These are phyloP conservation scores for Lichtheimia ornata DNA, from an alignment of 371 early-diverging fungal species.

Conservation along the genomic window DNA sequence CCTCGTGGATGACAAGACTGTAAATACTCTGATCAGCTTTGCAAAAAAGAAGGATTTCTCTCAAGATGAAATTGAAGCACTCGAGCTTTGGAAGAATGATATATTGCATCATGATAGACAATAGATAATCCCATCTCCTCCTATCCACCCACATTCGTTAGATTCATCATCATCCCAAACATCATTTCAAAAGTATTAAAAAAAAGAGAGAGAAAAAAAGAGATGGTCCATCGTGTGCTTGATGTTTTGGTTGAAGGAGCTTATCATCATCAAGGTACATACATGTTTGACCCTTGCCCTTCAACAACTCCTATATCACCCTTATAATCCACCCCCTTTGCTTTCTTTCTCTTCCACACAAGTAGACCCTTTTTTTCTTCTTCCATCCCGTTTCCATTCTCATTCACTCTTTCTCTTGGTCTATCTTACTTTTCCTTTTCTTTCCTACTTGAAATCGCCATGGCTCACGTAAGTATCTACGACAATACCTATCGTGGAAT, in stretches of 20 bases:
- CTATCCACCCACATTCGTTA: not conserved
- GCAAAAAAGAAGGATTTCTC: slow-evolving; percentile 33
- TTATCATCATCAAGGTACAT: not conserved
- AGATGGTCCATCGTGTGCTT: not conserved
- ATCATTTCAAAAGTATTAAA: not conserved
- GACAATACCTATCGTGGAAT: not conserved
- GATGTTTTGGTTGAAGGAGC: not conserved
- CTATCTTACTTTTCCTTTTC: slow-evolving; percentile 6
- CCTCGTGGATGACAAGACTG: slow-evolving; percentile 35
- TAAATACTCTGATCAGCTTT: slow-evolving; percentile 46
- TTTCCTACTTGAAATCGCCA: slow-evolving; percentile 14
- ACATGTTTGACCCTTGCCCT: not conserved
- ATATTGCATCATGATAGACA: slow-evolving; percentile 4
- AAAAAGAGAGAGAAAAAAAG: not conserved
- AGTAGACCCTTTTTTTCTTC: slow-evolving; percentile 6
- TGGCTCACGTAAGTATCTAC: slow-evolving; percentile 37
- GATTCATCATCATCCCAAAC: not conserved
- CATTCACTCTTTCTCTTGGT: slow-evolving; percentile 6
- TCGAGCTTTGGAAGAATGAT: slow-evolving; percentile 28
- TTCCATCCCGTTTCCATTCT: slow-evolving; percentile 6
- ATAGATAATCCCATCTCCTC: not conserved
- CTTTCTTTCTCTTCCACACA: slow-evolving; percentile 7
- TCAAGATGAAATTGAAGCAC: slow-evolving; percentile 17
- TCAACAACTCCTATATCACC: slow-evolving; percentile 4
- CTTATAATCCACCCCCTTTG: slow-evolving; percentile 14